Percentiles rank a stretch among this genome's conserved stretches.
Conservation (phyloP, 2,329 filamentous ascomycete genomes). For the Juglanconis sp. region DNA sequence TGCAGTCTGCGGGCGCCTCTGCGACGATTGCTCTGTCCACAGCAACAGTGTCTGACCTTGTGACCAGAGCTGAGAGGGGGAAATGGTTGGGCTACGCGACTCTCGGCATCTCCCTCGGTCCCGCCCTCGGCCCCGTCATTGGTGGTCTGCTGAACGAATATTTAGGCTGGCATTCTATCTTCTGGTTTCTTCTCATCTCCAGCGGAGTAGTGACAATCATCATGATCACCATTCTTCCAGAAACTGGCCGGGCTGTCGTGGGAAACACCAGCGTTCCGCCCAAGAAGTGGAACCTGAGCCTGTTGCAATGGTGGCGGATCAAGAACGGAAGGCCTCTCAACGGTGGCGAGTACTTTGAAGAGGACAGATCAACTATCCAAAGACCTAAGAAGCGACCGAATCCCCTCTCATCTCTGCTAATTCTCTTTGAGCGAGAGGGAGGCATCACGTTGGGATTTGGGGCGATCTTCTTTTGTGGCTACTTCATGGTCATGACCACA, state of each 20-base stretch:
- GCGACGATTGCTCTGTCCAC: constrained; percentile 24
- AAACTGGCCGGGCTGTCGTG: constrained; percentile 48
- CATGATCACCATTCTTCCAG: constrained; percentile 49
- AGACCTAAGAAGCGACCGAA: constrained; percentile 21
- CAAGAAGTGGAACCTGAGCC: constrained; percentile 5
- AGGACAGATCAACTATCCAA: constrained; percentile 1
- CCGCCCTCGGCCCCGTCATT: constrained; percentile 52
- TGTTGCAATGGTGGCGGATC: constrained; percentile 7
- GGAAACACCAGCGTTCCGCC: constrained; percentile 49
- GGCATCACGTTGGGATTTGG: constrained; percentile 25
- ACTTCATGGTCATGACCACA: constrained; percentile 25
- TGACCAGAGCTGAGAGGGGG: constrained; percentile 59
- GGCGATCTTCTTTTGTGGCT: constrained; percentile 24
- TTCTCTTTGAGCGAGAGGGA: constrained; percentile 24
- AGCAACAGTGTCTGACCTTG: constrained; percentile 54
- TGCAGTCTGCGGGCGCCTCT: constrained; percentile 36
- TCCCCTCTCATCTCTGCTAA: constrained; percentile 24
- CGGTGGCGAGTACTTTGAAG: neutral
- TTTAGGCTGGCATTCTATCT: constrained; percentile 58
- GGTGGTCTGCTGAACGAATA: constrained; percentile 56
- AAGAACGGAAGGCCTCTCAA: constrained; percentile 1
- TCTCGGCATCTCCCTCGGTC: constrained; percentile 44
- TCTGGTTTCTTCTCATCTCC: constrained; percentile 58
- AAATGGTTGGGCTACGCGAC: constrained; percentile 52
- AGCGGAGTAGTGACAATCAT: constrained; percentile 37